Conservation (phyloP, 2,329 filamentous ascomycete genomes). For the Cercospora sp. region DNA sequence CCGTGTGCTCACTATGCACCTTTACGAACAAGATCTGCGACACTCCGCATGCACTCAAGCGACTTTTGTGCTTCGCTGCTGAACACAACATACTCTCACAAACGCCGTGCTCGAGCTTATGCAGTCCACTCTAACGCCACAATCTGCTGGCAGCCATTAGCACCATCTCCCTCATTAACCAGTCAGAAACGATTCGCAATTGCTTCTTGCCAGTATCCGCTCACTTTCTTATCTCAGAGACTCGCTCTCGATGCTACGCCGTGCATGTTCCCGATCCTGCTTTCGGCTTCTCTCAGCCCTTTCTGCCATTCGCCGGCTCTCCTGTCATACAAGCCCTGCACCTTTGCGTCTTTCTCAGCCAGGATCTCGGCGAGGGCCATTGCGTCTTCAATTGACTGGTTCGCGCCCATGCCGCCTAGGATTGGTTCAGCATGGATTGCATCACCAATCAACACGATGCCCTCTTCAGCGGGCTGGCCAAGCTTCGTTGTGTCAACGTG, state of each 20-base stretch:
- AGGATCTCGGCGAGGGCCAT: constrained; percentile 40
- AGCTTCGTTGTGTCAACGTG: constrained; percentile 30
- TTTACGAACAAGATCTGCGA: constrained; percentile 4
- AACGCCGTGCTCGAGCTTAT: constrained; percentile 3
- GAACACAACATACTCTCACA: background rate
- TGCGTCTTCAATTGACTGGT: constrained; percentile 44
- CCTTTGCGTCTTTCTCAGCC: constrained; percentile 19
- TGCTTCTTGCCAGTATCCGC: background rate
- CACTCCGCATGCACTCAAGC: constrained; percentile 3
- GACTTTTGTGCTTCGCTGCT: background rate
- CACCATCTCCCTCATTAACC: constrained; percentile 5
- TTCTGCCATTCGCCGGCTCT: constrained; percentile 28
- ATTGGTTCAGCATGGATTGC: constrained; percentile 45
- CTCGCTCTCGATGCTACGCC: constrained; percentile 11
- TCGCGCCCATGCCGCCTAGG: constrained; percentile 45
- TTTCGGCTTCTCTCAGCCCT: constrained; percentile 29
- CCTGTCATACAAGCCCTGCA: constrained; percentile 26
- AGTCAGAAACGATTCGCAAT: background rate
- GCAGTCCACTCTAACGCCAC: constrained; percentile 10
- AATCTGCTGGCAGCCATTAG: constrained; percentile 15
- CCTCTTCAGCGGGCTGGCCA: constrained; percentile 29
- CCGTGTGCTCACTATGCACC: background rate
- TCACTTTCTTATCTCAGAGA: constrained; percentile 16
- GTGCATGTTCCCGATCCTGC: constrained; percentile 34
- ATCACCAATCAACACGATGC: constrained; percentile 44